Evolutionary conservation across 805 yeast species (phyloP).

Genomic region (Schizosaccharomyces pombe): DNA sequence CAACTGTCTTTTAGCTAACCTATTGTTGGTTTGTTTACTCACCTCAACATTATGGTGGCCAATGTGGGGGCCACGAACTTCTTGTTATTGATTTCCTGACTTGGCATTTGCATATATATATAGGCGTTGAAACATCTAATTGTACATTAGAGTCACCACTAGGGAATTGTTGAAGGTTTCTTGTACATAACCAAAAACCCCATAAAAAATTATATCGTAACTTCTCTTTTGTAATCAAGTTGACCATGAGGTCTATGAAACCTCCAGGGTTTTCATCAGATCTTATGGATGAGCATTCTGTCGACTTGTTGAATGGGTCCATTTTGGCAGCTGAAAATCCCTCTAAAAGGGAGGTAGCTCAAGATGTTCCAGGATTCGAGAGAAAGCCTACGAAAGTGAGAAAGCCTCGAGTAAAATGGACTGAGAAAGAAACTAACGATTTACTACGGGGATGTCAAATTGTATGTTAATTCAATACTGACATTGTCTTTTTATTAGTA

Average conservation of each 20-base stretch:
- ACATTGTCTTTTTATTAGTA: background rate
- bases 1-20: no score
- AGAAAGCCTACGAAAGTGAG: conserved; percentile 5
- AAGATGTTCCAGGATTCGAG: background rate
- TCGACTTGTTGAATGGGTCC: background rate
- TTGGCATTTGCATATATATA: no score
- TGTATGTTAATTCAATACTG: background rate
- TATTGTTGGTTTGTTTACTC: no score
- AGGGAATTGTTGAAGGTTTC: no score
- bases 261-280: background rate
- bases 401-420: conserved; percentile 16
- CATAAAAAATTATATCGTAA: no score
- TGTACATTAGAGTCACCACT: no score
- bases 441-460: conserved; percentile 22
- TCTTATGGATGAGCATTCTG: background rate
- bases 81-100: no score
- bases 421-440: conserved; percentile 21
- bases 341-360: background rate
- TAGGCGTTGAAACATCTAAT: no score
- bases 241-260: background rate
- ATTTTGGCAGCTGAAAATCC: background rate
- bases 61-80: no score
- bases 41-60: no score
- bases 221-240: background rate
- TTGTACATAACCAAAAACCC: no score